Evolutionary conservation across 441 rosid genomes (phyloP), one percentile per base, ranked within the genome.

Genomic region (Adansonia madagascariensis): DNA sequence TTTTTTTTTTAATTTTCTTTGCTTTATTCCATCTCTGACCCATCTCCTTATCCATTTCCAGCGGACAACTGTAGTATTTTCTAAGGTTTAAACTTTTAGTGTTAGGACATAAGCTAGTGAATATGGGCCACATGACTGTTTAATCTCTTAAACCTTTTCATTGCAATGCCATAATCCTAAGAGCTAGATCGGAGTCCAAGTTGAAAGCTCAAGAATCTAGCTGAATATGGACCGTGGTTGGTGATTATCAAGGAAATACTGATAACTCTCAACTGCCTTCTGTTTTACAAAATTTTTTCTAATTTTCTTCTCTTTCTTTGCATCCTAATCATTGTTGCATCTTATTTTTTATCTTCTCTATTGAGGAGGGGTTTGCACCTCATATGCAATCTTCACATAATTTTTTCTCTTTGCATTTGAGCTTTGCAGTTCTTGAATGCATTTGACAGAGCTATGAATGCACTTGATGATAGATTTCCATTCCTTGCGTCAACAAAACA

Each of bases 371-470:
- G 52, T 73, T 72, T 72, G 39, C 15, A 41, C 24, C 6, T n/a
- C n/a, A n/a, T 61, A 43, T 15, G 56, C 69, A 24, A 61, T 74
- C 72, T 64, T 60, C 52, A 66, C 55, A 78, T 57, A 1, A 60
- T 72, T 73, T 68, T 24, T 24, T 24, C 59, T 67, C 64, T 72
- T 76, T 69, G 77, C 43, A 60, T 59, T 79, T 64, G 55, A 46
- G 82, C 67, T 78, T 22, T 82, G 41, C 88, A 90, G 97, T 91
- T 89, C 86, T 62, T 92, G 95, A 87, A 88, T 82, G 93, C 84
- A 67, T 92, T 92, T 86, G 92, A 91, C 80, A 65, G 77, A 82
- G 95, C 95, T 41, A 91, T 92, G 94, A 86, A 92, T 81, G 76
- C 77, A 78, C 92, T 92, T 80, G 95, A 90, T 81, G 92, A 92